phyloP scores from a whole-genome alignment of 306 rosid genomes.

The Dalbergia oliveri region DNA sequence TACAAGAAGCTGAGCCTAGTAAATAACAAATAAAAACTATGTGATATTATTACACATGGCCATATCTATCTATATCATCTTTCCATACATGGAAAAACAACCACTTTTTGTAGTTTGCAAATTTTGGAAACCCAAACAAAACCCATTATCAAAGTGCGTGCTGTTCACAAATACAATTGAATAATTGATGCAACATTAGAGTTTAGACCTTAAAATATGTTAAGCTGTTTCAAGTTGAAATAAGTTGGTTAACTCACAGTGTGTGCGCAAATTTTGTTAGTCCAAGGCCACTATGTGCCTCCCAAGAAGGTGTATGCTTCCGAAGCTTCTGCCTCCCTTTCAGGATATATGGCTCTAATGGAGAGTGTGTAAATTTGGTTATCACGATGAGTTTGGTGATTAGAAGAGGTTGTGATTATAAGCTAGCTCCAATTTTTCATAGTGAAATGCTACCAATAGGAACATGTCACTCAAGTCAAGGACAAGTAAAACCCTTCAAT shows the following conservation, averaged over 20 bases:
- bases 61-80: neutral
- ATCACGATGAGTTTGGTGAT: constrained; percentile 46
- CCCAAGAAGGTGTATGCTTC: constrained; percentile 54
- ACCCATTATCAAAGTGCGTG: constrained; percentile 29
- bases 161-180: constrained; percentile 2
- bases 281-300: constrained; percentile 51
- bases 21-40: constrained; percentile 31
- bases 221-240: constrained; percentile 45
- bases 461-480: constrained; percentile 52
- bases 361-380: constrained; percentile 34
- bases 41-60: neutral
- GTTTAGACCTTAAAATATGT: constrained; percentile 3
- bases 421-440: neutral
- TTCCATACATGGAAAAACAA: constrained; percentile 17
- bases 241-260: constrained; percentile 38
- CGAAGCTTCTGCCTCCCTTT: constrained; percentile 63
- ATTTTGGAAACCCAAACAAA: constrained; percentile 39
- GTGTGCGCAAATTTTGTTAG: constrained; percentile 35
- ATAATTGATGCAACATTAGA: constrained; percentile 16
- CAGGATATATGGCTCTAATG: constrained; percentile 44
- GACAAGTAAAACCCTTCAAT: constrained; percentile 43
- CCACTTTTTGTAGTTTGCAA: constrained; percentile 38
- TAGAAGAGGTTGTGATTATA: neutral
- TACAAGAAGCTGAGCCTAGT: constrained; percentile 24
- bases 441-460: constrained; percentile 44